Evolutionary conservation across 306 rosid genomes (phyloP), one percentile per base, ranked within the genome.

Genomic region (Citrullus colocynthis): DNA sequence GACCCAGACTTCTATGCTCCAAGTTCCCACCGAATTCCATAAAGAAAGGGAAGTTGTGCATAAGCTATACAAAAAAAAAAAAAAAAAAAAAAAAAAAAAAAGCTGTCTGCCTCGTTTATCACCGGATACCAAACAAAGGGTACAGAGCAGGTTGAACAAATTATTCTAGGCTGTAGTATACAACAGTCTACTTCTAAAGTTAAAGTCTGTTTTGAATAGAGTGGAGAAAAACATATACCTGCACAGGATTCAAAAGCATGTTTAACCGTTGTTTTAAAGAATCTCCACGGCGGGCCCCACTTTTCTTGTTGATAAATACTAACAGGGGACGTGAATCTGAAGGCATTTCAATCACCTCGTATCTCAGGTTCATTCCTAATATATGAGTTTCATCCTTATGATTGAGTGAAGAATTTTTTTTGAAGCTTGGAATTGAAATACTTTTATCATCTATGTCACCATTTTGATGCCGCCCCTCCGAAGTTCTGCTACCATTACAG

Each of bases 251-350:
- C 80, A 96, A 84, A 78, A 96, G 99, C 62, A 86, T 85, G 84
- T 92, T 91, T 78, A 96, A 80, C 20, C 99, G 98, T 77, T 77
- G 82, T 84, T 89, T 89, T 78, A 96, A 90, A 32, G 96, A 91
- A 86, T 93, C 91, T 83, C 99, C 99, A 79, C 92, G 97, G 60
- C 93, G 99, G 73, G 99, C 99, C 58, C 99, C 99, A 88, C 99
- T 96, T 96, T 96, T 96, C 86, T 96, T 96, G 88, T 96, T 96
- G 81, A 93, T 79, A 76, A 96, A 93, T 83, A 96, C 99, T 82
- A 96, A 83, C 84, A 96, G 77, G 52, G 99, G 97, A 70, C 99
- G 93, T 75, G 97, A 91, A 85, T 96, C 97, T 17, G 97, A 85
- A 37, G 97, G 93, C 82, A 91, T 82, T 83, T 89, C 98, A 82